These are phyloP conservation scores for Cercospora beticola DNA, from an alignment of 2,329 filamentous ascomycete species.

Conservation along the genomic window DNA sequence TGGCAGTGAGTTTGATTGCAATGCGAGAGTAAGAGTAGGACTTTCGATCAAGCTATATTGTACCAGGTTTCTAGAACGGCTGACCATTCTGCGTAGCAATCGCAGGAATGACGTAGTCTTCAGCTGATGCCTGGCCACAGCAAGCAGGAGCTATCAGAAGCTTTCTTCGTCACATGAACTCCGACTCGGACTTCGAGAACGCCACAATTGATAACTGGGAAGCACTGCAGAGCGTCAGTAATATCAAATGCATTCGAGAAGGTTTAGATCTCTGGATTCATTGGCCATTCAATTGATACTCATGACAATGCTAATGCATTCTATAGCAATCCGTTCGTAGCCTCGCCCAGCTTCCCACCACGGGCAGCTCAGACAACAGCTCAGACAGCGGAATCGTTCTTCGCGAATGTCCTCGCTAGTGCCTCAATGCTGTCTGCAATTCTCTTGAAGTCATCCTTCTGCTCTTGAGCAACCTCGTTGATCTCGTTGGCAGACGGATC, in stretches of 20 bases:
- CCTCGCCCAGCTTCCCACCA: not conserved
- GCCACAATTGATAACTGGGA: not conserved
- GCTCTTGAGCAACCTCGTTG: slow-evolving; percentile 40
- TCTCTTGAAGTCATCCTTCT: slow-evolving; percentile 47
- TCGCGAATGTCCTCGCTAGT: slow-evolving; percentile 43
- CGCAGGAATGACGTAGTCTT: slow-evolving; percentile 10
- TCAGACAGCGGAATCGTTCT: slow-evolving; percentile 39
- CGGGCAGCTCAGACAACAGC: no score
- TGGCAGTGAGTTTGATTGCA: not conserved
- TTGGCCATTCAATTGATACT: not conserved
- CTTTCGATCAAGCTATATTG: not conserved
- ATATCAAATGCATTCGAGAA: not conserved
- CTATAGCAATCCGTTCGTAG: slow-evolving; percentile 25
- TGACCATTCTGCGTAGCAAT: not conserved
- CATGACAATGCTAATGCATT: not conserved
- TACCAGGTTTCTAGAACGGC: slow-evolving; percentile 6
- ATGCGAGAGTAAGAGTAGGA: not conserved
- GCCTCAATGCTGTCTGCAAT: slow-evolving; percentile 46
- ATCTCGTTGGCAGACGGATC: slow-evolving; percentile 38
- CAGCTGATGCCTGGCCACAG: not conserved
- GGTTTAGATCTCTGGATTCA: not conserved
- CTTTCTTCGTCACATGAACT: slow-evolving; percentile 7
- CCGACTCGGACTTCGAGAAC: not conserved
- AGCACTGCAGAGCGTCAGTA: not conserved
- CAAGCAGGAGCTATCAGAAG: slow-evolving; percentile 1